phyloP scores from a whole-genome alignment of 2,329 filamentous ascomycete genomes.

The Alternaria dauci region DNA sequence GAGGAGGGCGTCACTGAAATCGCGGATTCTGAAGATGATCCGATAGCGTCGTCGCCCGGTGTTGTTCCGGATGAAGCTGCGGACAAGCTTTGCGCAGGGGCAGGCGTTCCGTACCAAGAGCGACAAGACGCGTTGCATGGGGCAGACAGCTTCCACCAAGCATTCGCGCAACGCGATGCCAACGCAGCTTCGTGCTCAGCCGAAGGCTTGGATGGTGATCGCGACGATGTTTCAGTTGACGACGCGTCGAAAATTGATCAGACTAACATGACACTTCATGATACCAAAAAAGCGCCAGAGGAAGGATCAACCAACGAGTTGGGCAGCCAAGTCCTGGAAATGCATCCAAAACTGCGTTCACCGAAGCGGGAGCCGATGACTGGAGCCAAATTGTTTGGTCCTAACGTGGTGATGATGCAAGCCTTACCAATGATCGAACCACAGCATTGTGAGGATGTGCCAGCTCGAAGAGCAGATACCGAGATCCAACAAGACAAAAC shows the following conservation, averaged over 20 bases:
- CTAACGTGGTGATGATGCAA: background rate
- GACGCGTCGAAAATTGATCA: constrained; percentile 14
- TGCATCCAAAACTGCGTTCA: background rate
- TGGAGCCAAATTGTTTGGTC: background rate
- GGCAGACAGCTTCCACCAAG: constrained; percentile 25
- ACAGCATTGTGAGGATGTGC: background rate
- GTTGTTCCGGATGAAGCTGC: constrained; percentile 17
- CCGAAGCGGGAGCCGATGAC: background rate
- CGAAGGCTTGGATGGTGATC: constrained; percentile 24
- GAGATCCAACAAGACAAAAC: background rate
- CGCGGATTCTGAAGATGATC: constrained; percentile 48
- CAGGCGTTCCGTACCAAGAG: constrained; percentile 26
- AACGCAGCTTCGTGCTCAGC: constrained; percentile 4
- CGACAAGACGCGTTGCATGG: constrained; percentile 30
- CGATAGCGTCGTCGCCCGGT: constrained; percentile 39
- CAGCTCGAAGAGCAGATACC: background rate
- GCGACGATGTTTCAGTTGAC: constrained; percentile 19
- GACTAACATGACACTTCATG: constrained; percentile 17
- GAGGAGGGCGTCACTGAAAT: constrained; percentile 33
- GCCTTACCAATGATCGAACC: background rate
- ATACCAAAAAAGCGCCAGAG: background rate
- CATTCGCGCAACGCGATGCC: constrained; percentile 14
- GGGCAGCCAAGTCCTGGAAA: background rate
- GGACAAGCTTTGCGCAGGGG: constrained; percentile 34
- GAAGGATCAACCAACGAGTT: background rate